Evolutionary conservation across 306 rosid species (phyloP).

Genomic region (Geum urbanum): DNA sequence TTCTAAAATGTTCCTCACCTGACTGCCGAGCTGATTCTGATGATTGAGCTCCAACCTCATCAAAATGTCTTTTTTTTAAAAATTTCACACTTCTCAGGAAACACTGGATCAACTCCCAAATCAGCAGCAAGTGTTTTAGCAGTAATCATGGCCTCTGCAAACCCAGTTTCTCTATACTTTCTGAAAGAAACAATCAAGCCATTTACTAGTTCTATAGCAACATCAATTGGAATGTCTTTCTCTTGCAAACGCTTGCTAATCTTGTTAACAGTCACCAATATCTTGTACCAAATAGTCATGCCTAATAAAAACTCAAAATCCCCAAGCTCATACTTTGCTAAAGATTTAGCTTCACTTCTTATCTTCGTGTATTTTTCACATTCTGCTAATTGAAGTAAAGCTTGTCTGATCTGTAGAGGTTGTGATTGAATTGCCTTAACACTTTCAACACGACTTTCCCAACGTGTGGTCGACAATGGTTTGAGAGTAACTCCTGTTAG

Average conservation of each 20-base stretch:
- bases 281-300: background rate
- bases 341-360: background rate
- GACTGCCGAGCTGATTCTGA: background rate
- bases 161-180: background rate
- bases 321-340: background rate
- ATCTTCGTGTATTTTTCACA: background rate
- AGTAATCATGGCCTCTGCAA: background rate
- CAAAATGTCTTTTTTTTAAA: background rate
- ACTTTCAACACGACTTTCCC: conserved; percentile 5
- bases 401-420: background rate
- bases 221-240: background rate
- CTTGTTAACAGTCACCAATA: background rate
- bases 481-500: background rate
- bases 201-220: background rate
- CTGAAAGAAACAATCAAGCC: background rate
- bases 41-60: background rate
- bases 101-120: background rate
- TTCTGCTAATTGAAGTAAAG: background rate
- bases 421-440: background rate
- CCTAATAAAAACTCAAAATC: conserved; percentile 1
- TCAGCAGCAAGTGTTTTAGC: background rate
- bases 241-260: background rate
- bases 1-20: background rate
- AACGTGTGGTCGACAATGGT: background rate
- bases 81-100: background rate